Evolutionary conservation across 805 yeast species (phyloP).

Genomic region (Candida glaebosa): DNA sequence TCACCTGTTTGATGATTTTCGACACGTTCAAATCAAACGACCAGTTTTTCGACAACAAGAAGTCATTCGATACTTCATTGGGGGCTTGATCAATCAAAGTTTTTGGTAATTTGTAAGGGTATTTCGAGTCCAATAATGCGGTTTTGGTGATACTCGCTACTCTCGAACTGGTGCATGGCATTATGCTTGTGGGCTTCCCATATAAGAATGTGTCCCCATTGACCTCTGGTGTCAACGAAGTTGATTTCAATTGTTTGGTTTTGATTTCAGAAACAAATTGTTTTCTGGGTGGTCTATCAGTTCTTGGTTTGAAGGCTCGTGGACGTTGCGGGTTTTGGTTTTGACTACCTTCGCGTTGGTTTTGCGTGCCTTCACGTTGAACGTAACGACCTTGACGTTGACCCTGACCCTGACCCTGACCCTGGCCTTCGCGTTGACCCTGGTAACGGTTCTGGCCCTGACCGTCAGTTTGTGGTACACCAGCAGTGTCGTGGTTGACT

Average conservation of each 20-base stretch:
- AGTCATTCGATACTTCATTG: conserved; percentile 21
- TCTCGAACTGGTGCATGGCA: conserved; percentile 26
- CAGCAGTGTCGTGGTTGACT: too few relatives aligned
- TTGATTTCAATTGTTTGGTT: conserved; percentile 6
- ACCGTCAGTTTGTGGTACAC: conserved; percentile 1
- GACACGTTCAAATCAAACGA: conserved; percentile 20
- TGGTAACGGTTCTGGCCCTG: not conserved
- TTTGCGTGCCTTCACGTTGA: not conserved
- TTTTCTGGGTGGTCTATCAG: not conserved
- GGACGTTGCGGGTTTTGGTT: too few relatives aligned
- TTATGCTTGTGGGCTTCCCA: conserved; percentile 33
- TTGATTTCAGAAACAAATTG: conserved; percentile 5
- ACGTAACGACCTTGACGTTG: not conserved
- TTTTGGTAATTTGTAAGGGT: conserved; percentile 39
- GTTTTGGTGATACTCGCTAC: conserved; percentile 40
- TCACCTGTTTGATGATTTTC: conserved; percentile 21
- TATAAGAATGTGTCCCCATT: conserved; percentile 28
- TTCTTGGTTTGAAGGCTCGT: not conserved
- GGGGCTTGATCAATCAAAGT: conserved; percentile 23
- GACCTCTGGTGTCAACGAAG: conserved; percentile 6
- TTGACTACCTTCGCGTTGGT: not conserved
- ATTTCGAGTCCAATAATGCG: conserved; percentile 33
- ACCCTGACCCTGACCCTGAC: not conserved
- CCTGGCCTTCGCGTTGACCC: not conserved
- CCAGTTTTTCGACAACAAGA: conserved; percentile 30